Percentiles rank a stretch among this genome's conserved stretches.
Conservation (phyloP, 108 stramenopile species). For the Fistulifera solaris region DNA sequence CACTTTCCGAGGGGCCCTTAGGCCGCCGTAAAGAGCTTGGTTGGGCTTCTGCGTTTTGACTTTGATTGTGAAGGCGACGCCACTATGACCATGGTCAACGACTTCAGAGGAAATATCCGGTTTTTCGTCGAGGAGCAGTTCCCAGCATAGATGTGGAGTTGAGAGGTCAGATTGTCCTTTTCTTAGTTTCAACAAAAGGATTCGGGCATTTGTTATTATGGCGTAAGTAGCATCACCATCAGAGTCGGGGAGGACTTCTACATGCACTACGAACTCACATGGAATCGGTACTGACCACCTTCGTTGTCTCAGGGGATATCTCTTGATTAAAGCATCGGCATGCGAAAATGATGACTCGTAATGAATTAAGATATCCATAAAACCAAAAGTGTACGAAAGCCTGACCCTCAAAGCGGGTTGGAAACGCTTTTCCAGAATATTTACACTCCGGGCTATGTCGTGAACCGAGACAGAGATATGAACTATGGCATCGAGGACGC, state of each 20-base stretch:
- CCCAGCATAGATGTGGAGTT: constrained; percentile 51
- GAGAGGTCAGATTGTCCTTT: constrained; percentile 29
- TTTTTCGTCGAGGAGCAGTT: constrained; percentile 29
- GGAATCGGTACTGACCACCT: constrained; percentile 1
- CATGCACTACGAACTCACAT: constrained; percentile 47
- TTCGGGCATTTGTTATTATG: constrained; percentile 52
- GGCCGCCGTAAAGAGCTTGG: too few relatives aligned
- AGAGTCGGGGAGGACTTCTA: constrained; percentile 55
- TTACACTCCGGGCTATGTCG: constrained; percentile 72
- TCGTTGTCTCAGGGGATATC: constrained; percentile 19
- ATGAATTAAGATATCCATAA: constrained; percentile 48
- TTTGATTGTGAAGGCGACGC: constrained; percentile 41
- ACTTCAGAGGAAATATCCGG: constrained; percentile 37
- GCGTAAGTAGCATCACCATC: constrained; percentile 64
- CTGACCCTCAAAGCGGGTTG: constrained; percentile 53
- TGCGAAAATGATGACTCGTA: constrained; percentile 44
- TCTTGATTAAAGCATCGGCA: constrained; percentile 41
- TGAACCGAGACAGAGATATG: constrained; percentile 66
- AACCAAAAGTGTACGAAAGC: constrained; percentile 67
- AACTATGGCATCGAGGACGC: constrained; percentile 69
- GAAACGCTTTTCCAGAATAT: constrained; percentile 61
- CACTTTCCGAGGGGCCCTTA: too few relatives aligned
- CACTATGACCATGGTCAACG: constrained; percentile 66
- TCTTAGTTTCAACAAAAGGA: constrained; percentile 55
- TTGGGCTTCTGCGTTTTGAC: background rate